Evolutionary conservation across 2,329 filamentous ascomycete species (phyloP), one percentile per base, ranked within the genome.

Genomic region (Alternaria sp.): DNA sequence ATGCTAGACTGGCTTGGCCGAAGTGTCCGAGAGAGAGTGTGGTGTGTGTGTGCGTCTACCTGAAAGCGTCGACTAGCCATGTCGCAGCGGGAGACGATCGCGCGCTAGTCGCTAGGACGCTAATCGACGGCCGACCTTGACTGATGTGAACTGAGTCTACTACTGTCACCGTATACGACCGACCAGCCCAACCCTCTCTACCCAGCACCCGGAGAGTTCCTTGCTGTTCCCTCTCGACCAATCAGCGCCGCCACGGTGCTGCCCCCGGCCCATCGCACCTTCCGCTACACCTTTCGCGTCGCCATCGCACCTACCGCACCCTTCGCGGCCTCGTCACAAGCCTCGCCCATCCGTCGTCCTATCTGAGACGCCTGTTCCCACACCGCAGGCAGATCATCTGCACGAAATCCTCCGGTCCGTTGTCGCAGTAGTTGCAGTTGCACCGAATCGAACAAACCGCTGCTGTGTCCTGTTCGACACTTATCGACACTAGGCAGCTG

Each of bases 301-400:
- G 32, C 32, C 53, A 48, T 61, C 62, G 61, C 62, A 44, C 39
- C 62, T 59, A 54, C 64, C 63, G 51, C 62, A 53, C 43, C 48
- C 41, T 51, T 46, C 30, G 36, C 49, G 60, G 59, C 63, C 51
- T 55, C 58, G 61, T 79, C 77, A 79, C 77, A 79, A 76, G 75
- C 75, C 72, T 71, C 67, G 66, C 67, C 55, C 72, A 72, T 69
- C 71, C 60, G 66, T 66, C 69, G 65, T 62, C 51, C 54, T 66
- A 64, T 73, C 71, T 75, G 66, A 77, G 73, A 77, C 73, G 64
- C 61, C 60, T 74, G 72, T 76, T 54, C 62, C 47, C 61, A 57
- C 65, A 59, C 65, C 62, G 57, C 66, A 68, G 67, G 72, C 75
- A 81, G 80, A 84, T 84, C 82, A 84, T 84, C 82, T 84, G 82